Evolutionary conservation across 176 grass and related monocot genomes (phyloP), one percentile per base, ranked within the genome.

Genomic region (Rhipidocladum racemiflorum): DNA sequence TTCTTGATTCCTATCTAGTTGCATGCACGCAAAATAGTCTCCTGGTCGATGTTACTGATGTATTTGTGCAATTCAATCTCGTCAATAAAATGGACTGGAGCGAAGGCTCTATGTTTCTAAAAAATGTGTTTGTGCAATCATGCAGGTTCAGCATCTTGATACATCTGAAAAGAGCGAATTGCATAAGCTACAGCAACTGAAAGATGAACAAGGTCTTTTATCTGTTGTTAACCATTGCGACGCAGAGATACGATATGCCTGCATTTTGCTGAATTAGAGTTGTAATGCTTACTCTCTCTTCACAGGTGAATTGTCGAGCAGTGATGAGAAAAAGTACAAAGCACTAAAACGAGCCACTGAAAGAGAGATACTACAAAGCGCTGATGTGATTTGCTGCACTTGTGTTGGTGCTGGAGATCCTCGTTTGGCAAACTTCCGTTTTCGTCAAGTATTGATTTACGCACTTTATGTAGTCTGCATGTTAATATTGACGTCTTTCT

Each of bases 331-430:
- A 43, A 99, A 99, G 42, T 99, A 95, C 80, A 99, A 99, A 74
- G 89, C 97, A 78, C 83, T 99, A 85, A 99, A 99, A 91, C 85
- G 97, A 74, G 89, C 97, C 14, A 99, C 97, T 70, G 97, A 99
- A 90, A 96, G 97, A 83, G 97, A 99, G 87, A 99, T 96, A 87
- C 84, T 99, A 36, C 97, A 99, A 68, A 99, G 93, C 85, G 97
- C 97, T 76, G 97, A 99, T 93, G 97, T 99, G 59, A 93, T 99
- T 95, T 99, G 93, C 66, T 99, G 93, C 80, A 99, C 97, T 60
- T 99, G 93, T 92, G 97, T 99, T 61, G 97, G 93, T 87, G 97
- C 97, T 86, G 93, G 97, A 88, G 97, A 99, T 67, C 97, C 97
- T 45, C 91, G 97, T 66, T 80, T 99, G 72, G 83, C 93, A 75